These are phyloP conservation scores for Centrapalus pauciflorus DNA, from an alignment of 129 eudicot genomes.

Conservation along the genomic window DNA sequence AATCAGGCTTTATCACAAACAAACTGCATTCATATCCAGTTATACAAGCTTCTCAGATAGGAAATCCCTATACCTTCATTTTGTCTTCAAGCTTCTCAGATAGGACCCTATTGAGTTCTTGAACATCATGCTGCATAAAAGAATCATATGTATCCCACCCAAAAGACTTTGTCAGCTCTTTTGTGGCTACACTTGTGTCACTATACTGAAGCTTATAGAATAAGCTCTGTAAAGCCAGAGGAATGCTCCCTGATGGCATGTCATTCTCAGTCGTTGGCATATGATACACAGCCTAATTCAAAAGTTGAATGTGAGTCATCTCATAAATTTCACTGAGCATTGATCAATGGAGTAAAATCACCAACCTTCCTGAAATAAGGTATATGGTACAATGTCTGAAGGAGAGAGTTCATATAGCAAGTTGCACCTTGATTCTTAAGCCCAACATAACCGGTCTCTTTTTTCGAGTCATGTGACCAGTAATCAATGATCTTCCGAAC, in stretches of 20 bases:
- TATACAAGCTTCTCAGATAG: too few species aligned
- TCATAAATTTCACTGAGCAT: neutral
- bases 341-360: neutral
- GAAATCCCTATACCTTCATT: conserved; percentile 50
- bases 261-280: conserved; percentile 88
- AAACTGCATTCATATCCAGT: neutral
- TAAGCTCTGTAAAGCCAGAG: too few species aligned
- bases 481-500: conserved; percentile 56
- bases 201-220: too few species aligned
- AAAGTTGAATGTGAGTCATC: neutral
- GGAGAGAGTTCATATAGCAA: too few species aligned
- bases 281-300: conserved; percentile 65
- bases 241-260: conserved; percentile 64
- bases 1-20: neutral
- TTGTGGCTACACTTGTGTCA: conserved; percentile 73
- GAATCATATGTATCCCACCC: conserved; percentile 85
- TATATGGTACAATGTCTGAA: conserved; percentile 69
- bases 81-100: conserved; percentile 84
- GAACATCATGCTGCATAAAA: conserved; percentile 86
- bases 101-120: conserved; percentile 74
- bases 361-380: conserved; percentile 79
- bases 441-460: conserved; percentile 76
- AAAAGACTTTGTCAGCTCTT: conserved; percentile 75
- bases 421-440: too few species aligned
- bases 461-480: conserved; percentile 71